Conservation (phyloP, 345 rosid species). For the Acer saccharum region DNA sequence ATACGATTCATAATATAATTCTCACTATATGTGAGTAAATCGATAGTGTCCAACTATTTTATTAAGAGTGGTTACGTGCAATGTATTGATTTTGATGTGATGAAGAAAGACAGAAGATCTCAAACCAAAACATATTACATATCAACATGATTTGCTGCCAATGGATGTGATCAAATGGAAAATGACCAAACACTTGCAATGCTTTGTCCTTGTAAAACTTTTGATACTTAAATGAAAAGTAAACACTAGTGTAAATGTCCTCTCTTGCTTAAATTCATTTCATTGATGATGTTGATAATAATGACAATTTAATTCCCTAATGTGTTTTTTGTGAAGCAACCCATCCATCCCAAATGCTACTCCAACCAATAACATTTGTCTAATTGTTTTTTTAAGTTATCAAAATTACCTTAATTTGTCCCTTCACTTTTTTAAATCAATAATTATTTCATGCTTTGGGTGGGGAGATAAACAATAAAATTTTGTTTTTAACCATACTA, state of each 20-base stretch:
- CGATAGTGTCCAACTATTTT: no score
- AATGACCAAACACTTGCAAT: slow-evolving; percentile 2
- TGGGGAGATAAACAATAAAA: no score
- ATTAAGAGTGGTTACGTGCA: no score
- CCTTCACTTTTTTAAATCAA: background rate
- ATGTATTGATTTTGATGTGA: background rate
- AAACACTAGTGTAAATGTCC: slow-evolving; percentile 4
- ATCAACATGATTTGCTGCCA: background rate
- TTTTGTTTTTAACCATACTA: no score
- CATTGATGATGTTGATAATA: background rate
- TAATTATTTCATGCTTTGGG: background rate
- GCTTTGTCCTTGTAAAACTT: background rate
- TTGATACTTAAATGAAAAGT: background rate
- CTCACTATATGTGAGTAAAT: no score
- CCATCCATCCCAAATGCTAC: background rate
- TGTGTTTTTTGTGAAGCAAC: background rate
- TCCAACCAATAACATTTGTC: background rate
- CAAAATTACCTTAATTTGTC: background rate
- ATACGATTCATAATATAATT: no score
- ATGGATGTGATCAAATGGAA: background rate
- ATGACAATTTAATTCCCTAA: background rate
- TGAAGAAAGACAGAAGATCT: background rate
- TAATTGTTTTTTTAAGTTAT: background rate
- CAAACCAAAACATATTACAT: background rate
- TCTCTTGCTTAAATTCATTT: background rate